Base-by-base conservation (phyloP, 164 flowering plant genomes). In the Umbellularia californica region DNA sequence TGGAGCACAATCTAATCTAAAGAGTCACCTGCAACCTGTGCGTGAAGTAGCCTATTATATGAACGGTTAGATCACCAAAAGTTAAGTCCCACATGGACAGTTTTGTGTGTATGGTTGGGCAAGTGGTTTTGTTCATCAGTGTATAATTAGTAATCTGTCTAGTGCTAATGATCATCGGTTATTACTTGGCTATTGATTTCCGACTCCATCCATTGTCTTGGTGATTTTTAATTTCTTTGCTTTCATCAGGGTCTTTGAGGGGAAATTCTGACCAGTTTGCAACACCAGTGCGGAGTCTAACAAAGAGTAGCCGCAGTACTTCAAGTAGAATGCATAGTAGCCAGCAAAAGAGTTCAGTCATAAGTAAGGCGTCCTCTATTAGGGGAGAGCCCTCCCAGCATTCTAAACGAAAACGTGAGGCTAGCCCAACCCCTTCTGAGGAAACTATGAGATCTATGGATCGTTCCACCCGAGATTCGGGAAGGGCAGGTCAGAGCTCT, bases 391-490 rank as follows among this genome's bases (percentile, higher is more conserved):
- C 76, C 25, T 76, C 89, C 11, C 76, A 76, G 74, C 68, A 79
- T 71, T 5, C 78, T 58, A 84, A 85, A 81, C 79, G 79, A 70
- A 84, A 72, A 62, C 77, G 27, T 20, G 77, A 11, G 13, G 74
- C 69, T 62, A 14, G 64, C 12, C 24, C 66, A 11, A 41, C 58
- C 1, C 51, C 58, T 28, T 30, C 74, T 3, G 50, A 58, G 12
- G 84, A 73, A 41, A 70, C 79, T 13, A 50, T 63, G 11, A 50
- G 72, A 15, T 77, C 84, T n/a, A 50, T 19, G 11, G 79, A 74
- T 73, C 82, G 70, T 19, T 77, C 81, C 14, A 69, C 79, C 4
- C 82, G 71, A 67, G 82, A 81, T 68, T 88, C 90, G n/a, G 85
- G 80, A 19, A 73, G 69, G 33, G 28, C 52, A 65, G 82, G 85